Base-by-base conservation (phyloP, 2,329 filamentous ascomycete species). In the Hypoxylon sp. region DNA sequence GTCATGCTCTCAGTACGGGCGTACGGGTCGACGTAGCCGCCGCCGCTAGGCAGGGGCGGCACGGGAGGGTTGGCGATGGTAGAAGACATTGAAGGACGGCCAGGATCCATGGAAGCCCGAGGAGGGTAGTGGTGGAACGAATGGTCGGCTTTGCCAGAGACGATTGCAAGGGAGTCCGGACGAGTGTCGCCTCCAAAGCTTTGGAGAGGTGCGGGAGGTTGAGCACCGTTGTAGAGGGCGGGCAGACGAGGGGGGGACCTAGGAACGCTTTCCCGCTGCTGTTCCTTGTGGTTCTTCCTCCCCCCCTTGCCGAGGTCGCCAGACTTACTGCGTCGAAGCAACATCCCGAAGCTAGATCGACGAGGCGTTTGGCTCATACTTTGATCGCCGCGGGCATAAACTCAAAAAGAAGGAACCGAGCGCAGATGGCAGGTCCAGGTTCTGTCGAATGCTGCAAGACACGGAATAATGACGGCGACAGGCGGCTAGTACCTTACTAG, bases 1-100 rank as follows among this genome's bases (percentile, higher is more conserved):
- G 94, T 93, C 91, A 98, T 97, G 82, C 94, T 97, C 79, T 96
- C 91, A 29, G 90, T 88, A 63, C 91, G 85, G 41, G 89, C 87
- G 71, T 95, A 95, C 11, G 91, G 89, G 69, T 96, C 92, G 62
- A 84, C 82, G 68, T 80, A 83, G 43, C 83, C 83, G 55, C 83
- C 83, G 55, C 83, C 83, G 72, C 79, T 83, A 42, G 85, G 85
- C 48, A 88, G 78, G 1, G 87, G 85, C 43, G 86, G 85, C 50
- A 88, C 79, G 3, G 87, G 85, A 49, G 85, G 85, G 40, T 83
- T 75, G 38, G 85, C 81, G 42, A 79, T 69, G 26, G 73, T 74
- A 60, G 72, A 75, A 67, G 75, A 73, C 65, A 74, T 69, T 40
- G 77, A 77, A 49, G 74, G 73, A 49, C 75, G 71, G 45, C 72